Base-by-base conservation (phyloP, 495 filamentous ascomycete species). In the Aspergillus baeticus region DNA sequence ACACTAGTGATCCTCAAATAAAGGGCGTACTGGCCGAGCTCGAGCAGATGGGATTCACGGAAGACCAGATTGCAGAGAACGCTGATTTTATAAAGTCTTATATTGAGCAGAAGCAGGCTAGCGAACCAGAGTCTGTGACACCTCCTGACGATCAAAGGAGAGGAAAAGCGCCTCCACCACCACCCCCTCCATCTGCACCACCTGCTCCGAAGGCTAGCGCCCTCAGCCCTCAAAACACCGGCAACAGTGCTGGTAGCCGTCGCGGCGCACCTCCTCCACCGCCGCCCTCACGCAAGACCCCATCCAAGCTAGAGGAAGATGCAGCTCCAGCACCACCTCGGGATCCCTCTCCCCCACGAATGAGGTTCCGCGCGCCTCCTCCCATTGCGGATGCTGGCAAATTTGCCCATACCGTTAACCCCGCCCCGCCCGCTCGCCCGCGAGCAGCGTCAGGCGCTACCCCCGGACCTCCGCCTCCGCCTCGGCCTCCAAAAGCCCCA, bases 61-160 rank as follows among this genome's bases (percentile, higher is more conserved):
- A 94, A 63, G 93, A 96, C 65, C 87, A 94, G 61, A 94, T 98
- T 54, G 86, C 84, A 51, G 89, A 95, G 54, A 92, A 97, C 64
- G 87, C 91, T 37, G 93, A 96, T 50, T 98, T 97, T 62, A 98
- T 98, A 69, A 90, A 93, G 69, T 79, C 85, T 15, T 98, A 94
- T 64, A 87, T 97, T 61, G 87, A 87, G 60, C 81, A 94, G 68
- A 84, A 91, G 62, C 89, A 93, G 68, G 80, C 80, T 26, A 78
- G 78, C 46, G 62, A 72, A 73, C 59, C 72, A 43, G 68, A 72
- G 61, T 52, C 62, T 33, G 55, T 38, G 26, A 61, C 67, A 26
- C 55, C 65, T 22, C 46, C 72, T 15, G 46, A 69, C 31, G 67
- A 78, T 14, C 68, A 83, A 38, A 76, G 75, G 37, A 79, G 72